phyloP scores from a whole-genome alignment of 164 flowering plant genomes.

The Annona squamosa region DNA sequence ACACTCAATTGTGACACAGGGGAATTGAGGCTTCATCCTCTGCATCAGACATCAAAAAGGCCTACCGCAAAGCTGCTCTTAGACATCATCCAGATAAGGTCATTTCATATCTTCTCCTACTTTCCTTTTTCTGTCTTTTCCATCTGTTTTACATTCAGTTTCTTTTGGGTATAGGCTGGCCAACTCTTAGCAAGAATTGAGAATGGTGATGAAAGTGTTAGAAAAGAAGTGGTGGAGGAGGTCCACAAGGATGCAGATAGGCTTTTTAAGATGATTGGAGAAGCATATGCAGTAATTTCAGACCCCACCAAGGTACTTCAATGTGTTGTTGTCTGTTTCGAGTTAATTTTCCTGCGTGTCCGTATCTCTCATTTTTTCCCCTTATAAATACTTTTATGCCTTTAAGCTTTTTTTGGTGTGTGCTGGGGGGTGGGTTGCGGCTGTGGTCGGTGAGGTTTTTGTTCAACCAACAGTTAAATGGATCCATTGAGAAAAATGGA shows the following conservation, averaged over 20 bases:
- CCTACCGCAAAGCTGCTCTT: conserved; percentile 85
- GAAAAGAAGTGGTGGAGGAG: conserved; percentile 73
- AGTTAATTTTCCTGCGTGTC: background rate
- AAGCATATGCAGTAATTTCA: conserved; percentile 90
- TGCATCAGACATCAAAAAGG: conserved; percentile 43
- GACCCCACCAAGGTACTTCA: conserved; percentile 58
- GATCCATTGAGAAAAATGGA: background rate
- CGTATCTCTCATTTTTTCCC: background rate
- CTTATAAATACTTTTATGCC: background rate
- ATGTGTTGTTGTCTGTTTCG: background rate
- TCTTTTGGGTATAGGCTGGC: conserved; percentile 55
- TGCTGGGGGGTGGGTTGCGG: background rate
- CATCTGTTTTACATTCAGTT: background rate
- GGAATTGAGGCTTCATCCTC: conserved; percentile 62
- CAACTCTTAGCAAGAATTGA: conserved; percentile 75
- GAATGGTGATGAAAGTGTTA: conserved; percentile 62
- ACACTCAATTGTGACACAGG: conserved; percentile 28
- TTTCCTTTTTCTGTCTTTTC: background rate
- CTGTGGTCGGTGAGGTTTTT: no score
- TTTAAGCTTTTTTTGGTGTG: background rate
- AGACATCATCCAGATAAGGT: conserved; percentile 98
- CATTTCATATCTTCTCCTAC: conserved; percentile 2
- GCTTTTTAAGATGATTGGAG: conserved; percentile 94
- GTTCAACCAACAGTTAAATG: background rate
- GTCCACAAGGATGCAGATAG: conserved; percentile 82